phyloP scores from a whole-genome alignment of 805 yeast genomes.

The Starmerella roubikii region DNA sequence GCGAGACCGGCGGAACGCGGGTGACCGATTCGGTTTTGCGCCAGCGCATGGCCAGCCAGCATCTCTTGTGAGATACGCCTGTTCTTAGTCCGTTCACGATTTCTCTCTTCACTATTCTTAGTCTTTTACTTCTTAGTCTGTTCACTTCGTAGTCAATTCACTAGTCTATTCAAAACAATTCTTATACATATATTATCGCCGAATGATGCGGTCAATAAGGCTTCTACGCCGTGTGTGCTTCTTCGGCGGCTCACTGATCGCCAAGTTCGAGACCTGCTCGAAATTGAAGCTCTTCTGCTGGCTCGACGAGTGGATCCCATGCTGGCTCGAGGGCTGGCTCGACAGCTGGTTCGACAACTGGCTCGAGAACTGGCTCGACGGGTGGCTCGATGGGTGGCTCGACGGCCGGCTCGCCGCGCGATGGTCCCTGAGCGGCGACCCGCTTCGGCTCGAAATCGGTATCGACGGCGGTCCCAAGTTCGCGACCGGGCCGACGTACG shows the following conservation, averaged over 20 bases:
- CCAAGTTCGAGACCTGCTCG: conserved; percentile 17
- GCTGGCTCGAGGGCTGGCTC: background rate
- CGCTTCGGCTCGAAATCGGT: too few relatives aligned
- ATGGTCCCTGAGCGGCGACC: too few relatives aligned
- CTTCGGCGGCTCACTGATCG: conserved; percentile 12
- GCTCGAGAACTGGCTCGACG: background rate
- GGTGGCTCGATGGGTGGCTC: too few relatives aligned
- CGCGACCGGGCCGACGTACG: too few relatives aligned
- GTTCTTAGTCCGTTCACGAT: too few relatives aligned
- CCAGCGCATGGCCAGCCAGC: too few relatives aligned
- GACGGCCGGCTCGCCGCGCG: too few relatives aligned
- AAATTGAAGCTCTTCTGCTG: conserved; percentile 1
- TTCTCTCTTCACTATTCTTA: too few relatives aligned
- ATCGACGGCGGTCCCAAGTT: too few relatives aligned
- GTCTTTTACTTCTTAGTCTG: too few relatives aligned
- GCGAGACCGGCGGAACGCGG: conserved; percentile 14
- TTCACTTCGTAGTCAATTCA: too few relatives aligned
- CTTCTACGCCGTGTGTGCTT: conserved; percentile 17
- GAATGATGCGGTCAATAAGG: conserved; percentile 12
- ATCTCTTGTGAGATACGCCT: too few relatives aligned
- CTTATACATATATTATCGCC: conserved; percentile 4
- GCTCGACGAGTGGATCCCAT: background rate
- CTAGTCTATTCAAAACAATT: background rate
- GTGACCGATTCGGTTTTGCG: conserved; percentile 13
- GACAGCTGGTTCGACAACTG: conserved; percentile 1